phyloP scores from a whole-genome alignment of 305 asterid species.

The Rubia occidens region DNA sequence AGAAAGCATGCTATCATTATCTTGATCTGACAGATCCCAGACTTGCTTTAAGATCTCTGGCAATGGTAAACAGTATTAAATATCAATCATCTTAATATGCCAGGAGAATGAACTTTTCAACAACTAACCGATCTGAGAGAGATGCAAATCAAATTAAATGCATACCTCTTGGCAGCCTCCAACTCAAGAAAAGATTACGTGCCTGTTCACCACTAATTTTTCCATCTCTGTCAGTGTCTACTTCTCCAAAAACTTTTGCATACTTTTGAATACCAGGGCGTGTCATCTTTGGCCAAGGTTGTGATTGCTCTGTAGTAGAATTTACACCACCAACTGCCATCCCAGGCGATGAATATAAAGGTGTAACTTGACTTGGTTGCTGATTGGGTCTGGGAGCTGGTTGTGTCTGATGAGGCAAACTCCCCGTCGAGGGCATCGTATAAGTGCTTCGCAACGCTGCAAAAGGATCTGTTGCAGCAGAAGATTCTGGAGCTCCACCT shows the following conservation, averaged over 20 bases:
- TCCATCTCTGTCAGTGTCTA: constrained; percentile 80
- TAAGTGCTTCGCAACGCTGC: constrained; percentile 60
- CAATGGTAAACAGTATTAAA: constrained; percentile 23
- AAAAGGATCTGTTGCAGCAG: constrained; percentile 61
- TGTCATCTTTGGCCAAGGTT: constrained; percentile 97
- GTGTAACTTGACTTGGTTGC: constrained; percentile 48
- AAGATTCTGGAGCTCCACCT: constrained; percentile 37
- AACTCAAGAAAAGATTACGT: constrained; percentile 75
- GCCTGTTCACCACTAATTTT: constrained; percentile 86
- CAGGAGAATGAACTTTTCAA: neutral
- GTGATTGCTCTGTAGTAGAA: constrained; percentile 48
- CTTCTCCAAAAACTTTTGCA: constrained; percentile 78
- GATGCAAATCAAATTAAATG: neutral
- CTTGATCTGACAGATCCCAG: constrained; percentile 97
- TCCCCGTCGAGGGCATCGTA: constrained; percentile 38
- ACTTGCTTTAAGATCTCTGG: constrained; percentile 95
- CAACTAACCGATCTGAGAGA: no score
- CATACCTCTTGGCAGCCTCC: constrained; percentile 90
- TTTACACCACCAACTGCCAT: constrained; percentile 34
- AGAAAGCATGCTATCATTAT: constrained; percentile 86
- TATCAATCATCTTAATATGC: constrained; percentile 18
- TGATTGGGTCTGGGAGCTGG: constrained; percentile 50
- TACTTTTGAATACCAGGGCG: constrained; percentile 81
- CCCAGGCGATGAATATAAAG: constrained; percentile 44
- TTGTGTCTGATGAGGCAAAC: constrained; percentile 41